Evolutionary conservation across 2,329 filamentous ascomycete species (phyloP), one percentile per base, ranked within the genome.

Genomic region (Sporothrix pseudoabietina): DNA sequence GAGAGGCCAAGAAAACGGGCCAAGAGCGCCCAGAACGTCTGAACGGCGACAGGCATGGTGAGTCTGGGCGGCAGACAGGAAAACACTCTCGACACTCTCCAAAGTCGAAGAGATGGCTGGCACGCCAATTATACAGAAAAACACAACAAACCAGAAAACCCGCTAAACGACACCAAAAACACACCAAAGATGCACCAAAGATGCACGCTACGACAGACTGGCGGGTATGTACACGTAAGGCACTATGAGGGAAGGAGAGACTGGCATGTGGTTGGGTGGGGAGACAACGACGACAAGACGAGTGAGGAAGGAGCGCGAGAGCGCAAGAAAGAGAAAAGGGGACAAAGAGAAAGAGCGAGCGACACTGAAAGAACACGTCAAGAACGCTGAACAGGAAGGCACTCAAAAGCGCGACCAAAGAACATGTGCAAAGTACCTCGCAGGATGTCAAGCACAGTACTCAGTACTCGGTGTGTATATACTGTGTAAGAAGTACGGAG

Each of bases 171-270:
- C 35, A 35, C 1, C 35, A 35, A 35, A 35, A 1, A 35, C 2
- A 8, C 35, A 35, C 1, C 35, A 35, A 35, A 35, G 5, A 35
- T 8, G 8, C 35, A 35, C 35, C 35, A 35, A 35, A 35, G 5
- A 35, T 8, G 8, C 59, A 66, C 9, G 69, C 49, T 22, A 35
- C 26, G 5, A 44, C 41, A 44, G 5, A 14, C 12, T 14, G 26
- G 9, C 35, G 26, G 69, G 55, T 39, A 61, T 63, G 69, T 52
- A 71, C 69, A 39, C 55, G 69, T 41, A 54, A 66, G 39, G 61
- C n/a, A 14, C 19, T 65, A 10, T 19, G 22, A 30, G 22, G 10
- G 55, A 5, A 35, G 59, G 59, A 10, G 7, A 41, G 61, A 66
- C 61, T 66, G 61, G 61, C 39, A 66, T 66, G 61, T 47, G 61